Conservation (phyloP, 2,329 filamentous ascomycete genomes). For the Septoria petroselini region DNA sequence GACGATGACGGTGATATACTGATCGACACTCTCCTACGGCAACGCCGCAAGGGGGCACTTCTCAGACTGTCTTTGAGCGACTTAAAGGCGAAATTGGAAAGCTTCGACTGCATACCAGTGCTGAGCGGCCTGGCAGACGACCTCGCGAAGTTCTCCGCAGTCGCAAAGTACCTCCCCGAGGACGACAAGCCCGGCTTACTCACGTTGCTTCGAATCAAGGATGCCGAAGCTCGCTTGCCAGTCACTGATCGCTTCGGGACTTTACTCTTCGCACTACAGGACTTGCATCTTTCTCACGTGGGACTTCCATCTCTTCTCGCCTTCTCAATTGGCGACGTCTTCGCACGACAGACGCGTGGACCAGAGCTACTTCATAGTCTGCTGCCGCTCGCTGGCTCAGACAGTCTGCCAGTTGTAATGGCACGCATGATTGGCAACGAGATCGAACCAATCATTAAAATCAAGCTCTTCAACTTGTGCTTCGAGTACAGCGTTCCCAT, state of each 20-base stretch:
- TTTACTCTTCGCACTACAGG: constrained; percentile 56
- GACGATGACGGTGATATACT: constrained; percentile 89
- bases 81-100: constrained; percentile 60
- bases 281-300: constrained; percentile 74
- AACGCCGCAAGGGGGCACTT: constrained; percentile 81
- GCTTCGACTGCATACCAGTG: constrained; percentile 62
- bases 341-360: constrained; percentile 53
- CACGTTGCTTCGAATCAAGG: constrained; percentile 65
- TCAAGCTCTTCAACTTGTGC: constrained; percentile 79
- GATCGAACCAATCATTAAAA: constrained; percentile 83
- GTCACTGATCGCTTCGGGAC: constrained; percentile 67
- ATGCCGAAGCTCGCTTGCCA: constrained; percentile 59
- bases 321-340: constrained; percentile 65
- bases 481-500: constrained; percentile 88
- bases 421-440: constrained; percentile 89
- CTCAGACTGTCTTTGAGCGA: constrained; percentile 66
- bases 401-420: constrained; percentile 69
- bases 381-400: constrained; percentile 41
- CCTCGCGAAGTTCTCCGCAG: constrained; percentile 74
- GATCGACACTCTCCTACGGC: constrained; percentile 82
- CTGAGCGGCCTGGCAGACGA: constrained; percentile 71
- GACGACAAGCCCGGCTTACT: constrained; percentile 89
- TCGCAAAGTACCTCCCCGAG: constrained; percentile 92
- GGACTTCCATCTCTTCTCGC: constrained; percentile 79
- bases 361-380: constrained; percentile 71